phyloP scores from a whole-genome alignment of 176 grass and related monocot species.

The Rhynchospora tenuis region DNA sequence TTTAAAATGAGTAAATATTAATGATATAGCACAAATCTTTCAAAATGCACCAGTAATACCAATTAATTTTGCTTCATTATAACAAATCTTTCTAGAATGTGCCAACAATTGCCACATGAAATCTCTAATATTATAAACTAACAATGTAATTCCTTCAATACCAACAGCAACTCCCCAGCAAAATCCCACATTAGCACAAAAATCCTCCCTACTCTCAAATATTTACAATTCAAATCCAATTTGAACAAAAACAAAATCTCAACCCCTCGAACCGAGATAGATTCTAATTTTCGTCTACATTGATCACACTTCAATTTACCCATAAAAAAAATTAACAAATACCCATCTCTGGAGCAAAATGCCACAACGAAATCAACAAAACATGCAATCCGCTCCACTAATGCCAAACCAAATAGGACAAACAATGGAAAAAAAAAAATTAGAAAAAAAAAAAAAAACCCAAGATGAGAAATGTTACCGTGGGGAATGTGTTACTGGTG shows the following conservation, averaged over 20 bases:
- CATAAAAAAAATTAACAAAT: neutral
- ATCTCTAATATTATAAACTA: neutral
- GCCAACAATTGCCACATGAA: neutral
- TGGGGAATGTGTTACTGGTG: conserved; percentile 39
- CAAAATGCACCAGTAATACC: neutral
- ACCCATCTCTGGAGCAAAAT: neutral
- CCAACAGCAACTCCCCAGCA: neutral
- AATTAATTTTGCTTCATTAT: neutral
- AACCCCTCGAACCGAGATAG: neutral
- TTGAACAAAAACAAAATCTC: neutral
- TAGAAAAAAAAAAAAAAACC: neutral
- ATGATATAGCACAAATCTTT: neutral
- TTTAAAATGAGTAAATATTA: neutral
- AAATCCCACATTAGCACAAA: neutral
- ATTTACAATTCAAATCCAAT: neutral
- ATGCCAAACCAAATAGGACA: neutral
- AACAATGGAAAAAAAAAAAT: neutral
- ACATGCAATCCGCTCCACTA: neutral
- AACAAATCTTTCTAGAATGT: neutral
- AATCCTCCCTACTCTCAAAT: neutral
- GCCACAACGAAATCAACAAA: neutral
- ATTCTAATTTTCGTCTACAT: neutral
- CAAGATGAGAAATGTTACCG: conserved; percentile 10
- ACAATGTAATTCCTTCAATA: neutral
- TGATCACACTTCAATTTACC: neutral